A percentile compares a stretch with the other conserved stretches of the same genome.
phyloP scores from a whole-genome alignment of 2,329 filamentous ascomycete species.

The Aquanectria penicillioides region DNA sequence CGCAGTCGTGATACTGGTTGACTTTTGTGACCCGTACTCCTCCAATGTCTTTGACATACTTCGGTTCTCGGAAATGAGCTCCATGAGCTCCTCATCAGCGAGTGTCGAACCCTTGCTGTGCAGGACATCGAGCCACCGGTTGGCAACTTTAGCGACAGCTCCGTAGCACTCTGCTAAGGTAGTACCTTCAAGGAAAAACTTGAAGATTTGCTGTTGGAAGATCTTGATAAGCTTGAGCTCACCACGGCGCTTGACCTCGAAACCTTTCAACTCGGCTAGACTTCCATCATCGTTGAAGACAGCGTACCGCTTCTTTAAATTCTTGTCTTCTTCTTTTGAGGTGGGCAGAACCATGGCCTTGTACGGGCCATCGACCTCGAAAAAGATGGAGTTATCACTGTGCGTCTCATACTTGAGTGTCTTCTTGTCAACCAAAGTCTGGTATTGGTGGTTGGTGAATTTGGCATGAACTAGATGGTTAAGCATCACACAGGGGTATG shows the following conservation, averaged over 20 bases:
- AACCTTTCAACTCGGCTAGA: constrained; percentile 94
- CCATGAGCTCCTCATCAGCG: constrained; percentile 96
- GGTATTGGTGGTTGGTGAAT: constrained; percentile 98
- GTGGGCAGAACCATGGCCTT: constrained; percentile 97
- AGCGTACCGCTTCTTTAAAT: constrained; percentile 98
- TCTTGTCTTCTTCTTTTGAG: constrained; percentile 99
- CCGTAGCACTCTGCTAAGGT: constrained; percentile 90
- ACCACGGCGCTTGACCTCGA: constrained; percentile 96
- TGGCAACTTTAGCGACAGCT: constrained; percentile 92
- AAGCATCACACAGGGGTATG: constrained; percentile 98
- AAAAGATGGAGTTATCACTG: constrained; percentile 99
- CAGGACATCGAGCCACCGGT: constrained; percentile 95
- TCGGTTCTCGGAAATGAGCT: constrained; percentile 99
- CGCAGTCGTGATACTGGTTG: constrained; percentile 98
- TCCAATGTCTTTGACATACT: constrained; percentile 97
- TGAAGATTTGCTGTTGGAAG: constrained; percentile 99
- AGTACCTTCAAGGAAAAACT: constrained; percentile 94
- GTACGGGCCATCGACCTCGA: constrained; percentile 98
- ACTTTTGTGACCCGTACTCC: constrained; percentile 95
- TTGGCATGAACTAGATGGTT: constrained; percentile 95
- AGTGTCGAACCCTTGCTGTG: constrained; percentile 88
- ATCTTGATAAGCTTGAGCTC: constrained; percentile 99
- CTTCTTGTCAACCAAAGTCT: constrained; percentile 81
- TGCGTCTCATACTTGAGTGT: constrained; percentile 94
- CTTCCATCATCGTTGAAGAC: constrained; percentile 99